Conservation (phyloP, 495 filamentous ascomycete genomes). For the Tuber brumale region DNA sequence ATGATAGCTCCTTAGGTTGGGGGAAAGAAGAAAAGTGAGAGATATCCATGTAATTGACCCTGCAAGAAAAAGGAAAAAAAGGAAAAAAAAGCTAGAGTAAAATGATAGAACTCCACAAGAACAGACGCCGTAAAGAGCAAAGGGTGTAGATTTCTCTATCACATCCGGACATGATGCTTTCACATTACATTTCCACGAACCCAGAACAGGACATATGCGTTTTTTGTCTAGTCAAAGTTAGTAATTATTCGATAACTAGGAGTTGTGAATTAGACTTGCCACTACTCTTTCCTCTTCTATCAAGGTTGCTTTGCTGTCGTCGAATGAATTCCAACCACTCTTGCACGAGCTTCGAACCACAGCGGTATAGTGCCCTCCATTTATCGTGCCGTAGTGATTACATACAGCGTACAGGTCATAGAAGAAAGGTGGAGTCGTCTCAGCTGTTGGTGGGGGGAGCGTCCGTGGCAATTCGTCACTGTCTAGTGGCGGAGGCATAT, state of each 20-base stretch:
- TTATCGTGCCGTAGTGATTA: constrained; percentile 59
- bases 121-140: not conserved
- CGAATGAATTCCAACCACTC: constrained; percentile 59
- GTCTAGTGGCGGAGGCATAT: constrained; percentile 46
- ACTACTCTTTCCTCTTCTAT: constrained; percentile 38
- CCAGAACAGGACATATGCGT: constrained; percentile 39
- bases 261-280: constrained; percentile 31
- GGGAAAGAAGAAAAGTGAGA: not conserved
- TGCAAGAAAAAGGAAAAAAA: not conserved
- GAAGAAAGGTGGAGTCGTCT: constrained; percentile 58
- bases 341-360: constrained; percentile 57
- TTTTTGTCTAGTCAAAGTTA: constrained; percentile 26
- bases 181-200: constrained; percentile 38
- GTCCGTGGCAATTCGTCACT: constrained; percentile 40
- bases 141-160: not conserved
- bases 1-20: not conserved
- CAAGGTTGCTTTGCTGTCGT: constrained; percentile 52
- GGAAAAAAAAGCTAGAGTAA: not conserved
- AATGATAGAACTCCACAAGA: not conserved
- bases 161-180: not conserved
- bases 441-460: constrained; percentile 35
- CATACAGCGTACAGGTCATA: constrained; percentile 70
- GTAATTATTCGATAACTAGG: not conserved
- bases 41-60: not conserved
- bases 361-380: constrained; percentile 65